Percentiles rank a stretch among this genome's conserved stretches.
Evolutionary conservation across 2,329 filamentous ascomycete species (phyloP).

Genomic region (Volutella citrinella): DNA sequence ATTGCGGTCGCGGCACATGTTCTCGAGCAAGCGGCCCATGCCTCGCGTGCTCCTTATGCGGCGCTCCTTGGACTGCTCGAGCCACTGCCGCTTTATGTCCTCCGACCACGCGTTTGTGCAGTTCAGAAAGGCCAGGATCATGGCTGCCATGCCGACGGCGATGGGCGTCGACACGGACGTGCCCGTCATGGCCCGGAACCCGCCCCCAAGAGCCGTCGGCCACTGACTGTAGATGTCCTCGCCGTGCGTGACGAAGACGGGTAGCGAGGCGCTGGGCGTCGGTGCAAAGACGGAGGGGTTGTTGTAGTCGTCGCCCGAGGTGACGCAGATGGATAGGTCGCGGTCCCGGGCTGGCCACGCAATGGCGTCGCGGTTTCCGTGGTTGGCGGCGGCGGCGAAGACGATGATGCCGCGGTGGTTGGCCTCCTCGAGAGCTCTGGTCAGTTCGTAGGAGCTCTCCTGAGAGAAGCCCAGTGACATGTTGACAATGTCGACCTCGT

Average conservation of each 20-base stretch:
- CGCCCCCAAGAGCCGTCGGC: conserved; percentile 8
- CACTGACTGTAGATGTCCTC: conserved; percentile 11
- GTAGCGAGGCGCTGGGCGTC: conserved; percentile 3
- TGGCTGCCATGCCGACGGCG: conserved; percentile 12
- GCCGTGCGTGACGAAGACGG: conserved; percentile 9
- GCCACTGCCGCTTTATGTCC: too few relatives aligned
- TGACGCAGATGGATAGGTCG: conserved; percentile 10
- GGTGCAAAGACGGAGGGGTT: conserved; percentile 8
- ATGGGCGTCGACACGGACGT: conserved; percentile 13
- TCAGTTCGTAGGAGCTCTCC: conserved; percentile 11
- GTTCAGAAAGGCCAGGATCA: conserved; percentile 14
- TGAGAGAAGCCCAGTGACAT: conserved; percentile 12
- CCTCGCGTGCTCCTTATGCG: conserved; percentile 9
- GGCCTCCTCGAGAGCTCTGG: conserved; percentile 5
- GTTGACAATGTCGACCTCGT: conserved; percentile 12
- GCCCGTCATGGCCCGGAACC: conserved; percentile 10
- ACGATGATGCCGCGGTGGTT: conserved; percentile 7
- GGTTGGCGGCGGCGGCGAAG: conserved; percentile 13
- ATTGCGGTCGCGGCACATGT: conserved; percentile 12
- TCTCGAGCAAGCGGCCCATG: conserved; percentile 11
- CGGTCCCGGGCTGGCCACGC: conserved; percentile 13
- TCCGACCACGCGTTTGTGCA: conserved; percentile 7
- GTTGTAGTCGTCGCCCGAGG: conserved; percentile 9
- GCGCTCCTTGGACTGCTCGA: conserved; percentile 10
- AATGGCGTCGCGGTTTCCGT: conserved; percentile 11